Base-by-base conservation (phyloP, 2,329 filamentous ascomycete genomes). In the Arthroderma uncinatum region DNA sequence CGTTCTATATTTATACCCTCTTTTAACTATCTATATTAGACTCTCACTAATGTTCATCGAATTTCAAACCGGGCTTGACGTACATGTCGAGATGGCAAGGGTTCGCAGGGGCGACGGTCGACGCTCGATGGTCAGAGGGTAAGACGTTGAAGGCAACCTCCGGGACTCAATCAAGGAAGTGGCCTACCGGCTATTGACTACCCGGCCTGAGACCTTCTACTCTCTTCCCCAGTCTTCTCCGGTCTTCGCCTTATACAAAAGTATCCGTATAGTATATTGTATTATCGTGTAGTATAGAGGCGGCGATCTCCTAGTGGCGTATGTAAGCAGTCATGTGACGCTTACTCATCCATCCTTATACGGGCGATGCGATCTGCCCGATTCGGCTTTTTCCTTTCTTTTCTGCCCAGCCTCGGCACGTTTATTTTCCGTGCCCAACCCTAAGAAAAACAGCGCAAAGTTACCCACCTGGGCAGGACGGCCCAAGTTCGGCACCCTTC, bases 11-110 rank as follows among this genome's bases (percentile, higher is more conserved):
- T 23, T 44, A 44, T 42, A 44, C 19, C 14, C 19, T 1, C 40
- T n/a, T 23, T 33, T 16, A 8, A 50, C 44, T 50, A 50, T 50
- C 44, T 30, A 33, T 16, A 50, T 30, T 50, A 50, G 23, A 50
- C 44, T 50, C 44, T 33, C 44, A 50, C 44, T 50, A 50, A 50
- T 50, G 44, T 16, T 19, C 44, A 50, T 50, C 25, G 44, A 33
- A 50, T 50, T 50, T 50, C 44, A 50, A 50, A 50, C 44, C 14
- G 12, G 44, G 12, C 44, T 33, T 50, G 23, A 50, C 44, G 25
- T 33, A 50, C 44, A 50, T 23, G 44, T 50, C 25, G 14, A 50
- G 44, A 50, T 33, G 44, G 44, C 25, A 33, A 50, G 23, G 40
- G 40, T 44, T 25, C 40, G 40, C 10, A 44, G 14, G 40, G 40